Evolutionary conservation across 2,329 filamentous ascomycete species (phyloP), one percentile per base, ranked within the genome.

Genomic region (Endothia cerciana): DNA sequence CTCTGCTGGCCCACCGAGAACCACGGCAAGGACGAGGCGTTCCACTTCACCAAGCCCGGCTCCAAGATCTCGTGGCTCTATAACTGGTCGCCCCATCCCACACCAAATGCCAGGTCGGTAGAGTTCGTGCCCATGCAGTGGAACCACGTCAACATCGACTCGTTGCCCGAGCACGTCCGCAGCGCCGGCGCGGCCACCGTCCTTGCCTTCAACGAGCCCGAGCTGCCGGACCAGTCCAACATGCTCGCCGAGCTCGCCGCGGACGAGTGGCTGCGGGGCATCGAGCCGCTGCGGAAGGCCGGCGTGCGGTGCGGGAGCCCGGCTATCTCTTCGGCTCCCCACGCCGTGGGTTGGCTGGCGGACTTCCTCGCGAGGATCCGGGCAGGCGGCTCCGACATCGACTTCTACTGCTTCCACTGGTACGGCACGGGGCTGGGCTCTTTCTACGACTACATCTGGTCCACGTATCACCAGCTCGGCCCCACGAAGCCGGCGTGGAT

Each of bases 21-120:
- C 59, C 64, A 65, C 30, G 66, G 64, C 57, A 60, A 43, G 11
- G 69, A 71, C 67, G 71, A 71, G 43, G 70, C 70, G 33, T 74
- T 74, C 49, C 69, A 72, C 63, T 76, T 77, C 63, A 71, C 70
- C 13, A 73, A 73, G 53, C 71, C 69, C 40, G 68, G 68, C 36
- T 71, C 71, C 28, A 67, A 63, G 17, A 45, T 72, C 41, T 65
- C 67, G 0, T 72, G 71, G 71, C 68, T 72, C 10, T 72, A 72
- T 68, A 71, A 72, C 67, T 72, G 71, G 71, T 72, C 71, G 1
- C 70, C 70, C 0, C 57, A 56, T 30, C 67, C 69, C 1, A 71
- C 70, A 0, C 70, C 71, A 0, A 59, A 65, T 22, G 65, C 62
- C 22, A 47, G 43, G 25, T 62, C 63, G 0, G 53, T 71, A 1